Evolutionary conservation across 768 basidiomycete genomes (phyloP).

Genomic region (Lentinula guzmanii): DNA sequence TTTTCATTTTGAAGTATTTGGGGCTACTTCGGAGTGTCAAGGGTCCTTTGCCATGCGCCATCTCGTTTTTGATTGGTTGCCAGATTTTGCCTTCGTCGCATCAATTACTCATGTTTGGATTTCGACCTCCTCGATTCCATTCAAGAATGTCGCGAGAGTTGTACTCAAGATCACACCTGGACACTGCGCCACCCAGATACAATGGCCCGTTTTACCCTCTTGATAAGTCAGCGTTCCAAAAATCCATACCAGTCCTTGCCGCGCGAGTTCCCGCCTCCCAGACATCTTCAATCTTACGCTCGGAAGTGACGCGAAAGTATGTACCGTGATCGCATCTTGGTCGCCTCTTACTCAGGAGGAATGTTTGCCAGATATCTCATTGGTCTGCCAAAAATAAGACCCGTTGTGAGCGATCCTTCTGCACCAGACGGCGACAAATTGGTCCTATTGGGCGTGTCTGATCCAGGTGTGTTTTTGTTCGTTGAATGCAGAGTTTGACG

Average conservation of each 20-base stretch:
- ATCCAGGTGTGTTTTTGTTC: constrained; percentile 42
- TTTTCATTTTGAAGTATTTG: neutral
- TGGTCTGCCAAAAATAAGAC: constrained; percentile 63
- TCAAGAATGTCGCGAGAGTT: neutral
- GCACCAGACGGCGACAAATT: constrained; percentile 47
- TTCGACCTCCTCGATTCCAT: neutral
- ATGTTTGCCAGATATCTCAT: constrained; percentile 45
- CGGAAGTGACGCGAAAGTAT: constrained; percentile 55
- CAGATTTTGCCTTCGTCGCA: neutral
- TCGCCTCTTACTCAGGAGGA: neutral
- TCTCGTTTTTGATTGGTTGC: neutral
- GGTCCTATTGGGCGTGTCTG: constrained; percentile 57
- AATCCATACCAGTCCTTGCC: constrained; percentile 62
- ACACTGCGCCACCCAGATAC: constrained; percentile 37
- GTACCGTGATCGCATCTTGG: constrained; percentile 12
- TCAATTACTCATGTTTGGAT: neutral
- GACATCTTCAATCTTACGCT: constrained; percentile 50
- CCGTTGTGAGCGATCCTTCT: constrained; percentile 46
- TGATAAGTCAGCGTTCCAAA: constrained; percentile 62
- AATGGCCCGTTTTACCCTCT: constrained; percentile 45
- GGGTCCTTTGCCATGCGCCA: constrained; percentile 1
- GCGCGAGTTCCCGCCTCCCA: constrained; percentile 53
- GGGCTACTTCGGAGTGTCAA: neutral
- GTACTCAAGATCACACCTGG: constrained; percentile 10
- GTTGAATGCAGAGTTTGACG: constrained; percentile 3